Evolutionary conservation across 495 filamentous ascomycete genomes (phyloP), one percentile per base, ranked within the genome.

Genomic region (Collariella sp.): DNA sequence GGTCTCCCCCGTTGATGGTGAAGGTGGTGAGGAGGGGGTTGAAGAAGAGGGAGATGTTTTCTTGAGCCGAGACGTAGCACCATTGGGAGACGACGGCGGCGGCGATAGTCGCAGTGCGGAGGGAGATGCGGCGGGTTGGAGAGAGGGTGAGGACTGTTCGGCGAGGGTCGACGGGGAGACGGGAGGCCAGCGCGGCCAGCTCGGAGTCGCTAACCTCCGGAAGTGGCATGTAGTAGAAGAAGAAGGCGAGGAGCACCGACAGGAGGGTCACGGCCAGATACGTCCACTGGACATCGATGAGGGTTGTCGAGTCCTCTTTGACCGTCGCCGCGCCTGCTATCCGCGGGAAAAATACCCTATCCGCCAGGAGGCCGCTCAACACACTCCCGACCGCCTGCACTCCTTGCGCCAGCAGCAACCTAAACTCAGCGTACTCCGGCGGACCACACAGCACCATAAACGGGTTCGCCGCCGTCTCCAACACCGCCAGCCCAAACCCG

Each of bases 231-330:
- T 81, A 81, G 62, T 78, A 81, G 56, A 81, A 79, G 61, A 78
- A 77, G 16, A 81, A 67, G 1, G 79, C 80, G 18, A 87, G 78
- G 22, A 78, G 68, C 44, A 84, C 85, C 50, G 84, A 84, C 55
- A 89, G 83, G 36, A 85, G 79, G 3, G 84, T 84, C 46, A 88
- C 82, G 45, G 78, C 84, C 0, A 89, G 76, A 62, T 89, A 90
- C 0, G 83, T 79, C 85, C 86, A 89, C 64, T 90, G 86, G 19
- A 90, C 85, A 45, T 84, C 77, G 44, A 86, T 75, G 1, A 81
- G 68, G 1, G 67, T 69, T 11, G 59, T 59, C 5, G 68, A 62
- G 38, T 51, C 44, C 5, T 16, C 13, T 5, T 1, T 7, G 23
- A 31, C 24, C 38, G 26, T 2, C 13, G 16, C 9, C 46, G 11